phyloP scores from a whole-genome alignment of 257 asterid species.

The Nicotiana sylvestris region DNA sequence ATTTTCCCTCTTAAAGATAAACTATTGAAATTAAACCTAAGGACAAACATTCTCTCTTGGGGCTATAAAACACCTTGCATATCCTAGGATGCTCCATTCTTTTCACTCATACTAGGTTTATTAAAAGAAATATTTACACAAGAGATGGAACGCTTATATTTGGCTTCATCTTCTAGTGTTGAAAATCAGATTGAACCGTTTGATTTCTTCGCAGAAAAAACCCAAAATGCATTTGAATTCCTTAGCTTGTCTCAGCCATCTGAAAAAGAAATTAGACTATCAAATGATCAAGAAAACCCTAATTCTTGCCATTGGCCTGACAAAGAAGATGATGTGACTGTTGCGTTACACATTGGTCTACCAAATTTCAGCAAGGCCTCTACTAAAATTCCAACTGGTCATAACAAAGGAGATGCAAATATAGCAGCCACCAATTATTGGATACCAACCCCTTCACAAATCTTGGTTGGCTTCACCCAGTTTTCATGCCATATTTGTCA shows the following conservation, averaged over 20 bases:
- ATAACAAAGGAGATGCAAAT: conserved; percentile 6
- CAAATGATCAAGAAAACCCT: conserved; percentile 1
- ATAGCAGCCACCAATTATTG: conserved; percentile 33
- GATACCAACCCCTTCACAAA: conserved; percentile 67
- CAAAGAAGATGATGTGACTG: conserved; percentile 26
- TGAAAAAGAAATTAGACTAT: neutral
- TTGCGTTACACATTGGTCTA: conserved; percentile 51
- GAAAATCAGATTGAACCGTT: conserved; percentile 29
- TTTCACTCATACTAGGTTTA: neutral
- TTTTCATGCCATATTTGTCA: conserved; percentile 71
- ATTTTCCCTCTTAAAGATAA: neutral
- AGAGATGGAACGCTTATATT: conserved; percentile 29
- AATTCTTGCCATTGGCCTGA: conserved; percentile 7
- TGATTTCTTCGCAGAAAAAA: conserved; percentile 46
- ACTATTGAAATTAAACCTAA: neutral
- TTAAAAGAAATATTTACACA: neutral
- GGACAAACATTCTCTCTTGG: conserved; percentile 16
- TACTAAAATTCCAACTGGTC: neutral
- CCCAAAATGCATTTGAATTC: conserved; percentile 1
- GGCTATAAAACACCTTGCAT: conserved; percentile 27
- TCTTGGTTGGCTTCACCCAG: conserved; percentile 61
- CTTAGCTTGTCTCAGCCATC: conserved; percentile 7
- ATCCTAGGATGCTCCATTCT: neutral
- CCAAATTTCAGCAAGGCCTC: conserved; percentile 29
- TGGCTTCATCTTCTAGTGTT: conserved; percentile 14